Conservation (phyloP, 179 eudicot species). For the Gypsophila paniculata region DNA sequence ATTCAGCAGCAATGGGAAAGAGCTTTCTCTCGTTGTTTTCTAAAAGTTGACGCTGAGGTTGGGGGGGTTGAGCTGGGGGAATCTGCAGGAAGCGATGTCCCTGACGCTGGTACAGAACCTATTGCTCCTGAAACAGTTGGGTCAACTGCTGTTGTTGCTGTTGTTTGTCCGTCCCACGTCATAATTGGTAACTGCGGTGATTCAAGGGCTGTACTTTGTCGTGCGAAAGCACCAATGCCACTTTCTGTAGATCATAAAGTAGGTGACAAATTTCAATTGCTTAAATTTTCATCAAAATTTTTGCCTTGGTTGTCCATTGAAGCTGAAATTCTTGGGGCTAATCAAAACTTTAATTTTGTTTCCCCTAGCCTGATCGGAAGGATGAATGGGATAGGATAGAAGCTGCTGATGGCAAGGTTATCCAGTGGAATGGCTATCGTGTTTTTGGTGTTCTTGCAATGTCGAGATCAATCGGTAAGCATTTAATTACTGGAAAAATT, state of each 20-base stretch:
- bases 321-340: slow-evolving; percentile 19
- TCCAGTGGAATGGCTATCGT: slow-evolving; percentile 76
- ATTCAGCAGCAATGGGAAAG: slow-evolving; percentile 45
- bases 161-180: slow-evolving; percentile 53
- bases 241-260: slow-evolving; percentile 65
- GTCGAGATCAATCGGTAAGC: slow-evolving; percentile 84
- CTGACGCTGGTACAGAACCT: slow-evolving; percentile 39
- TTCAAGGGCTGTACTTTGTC: slow-evolving; percentile 69
- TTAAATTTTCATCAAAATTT: not conserved
- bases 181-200: slow-evolving; percentile 60
- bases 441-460: slow-evolving; percentile 86
- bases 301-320: not conserved
- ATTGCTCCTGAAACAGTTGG: slow-evolving; percentile 71
- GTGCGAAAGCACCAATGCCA: slow-evolving; percentile 55
- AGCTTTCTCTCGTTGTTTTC: slow-evolving; percentile 42
- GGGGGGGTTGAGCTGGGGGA: slow-evolving; percentile 33
- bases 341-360: slow-evolving; percentile 17
- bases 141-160: slow-evolving; percentile 66
- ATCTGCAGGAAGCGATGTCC: slow-evolving; percentile 21
- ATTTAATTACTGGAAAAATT: slow-evolving; percentile 13
- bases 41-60: slow-evolving; percentile 54
- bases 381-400: slow-evolving; percentile 80
- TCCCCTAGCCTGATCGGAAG: slow-evolving; percentile 64
- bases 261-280: slow-evolving; percentile 22
- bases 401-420: slow-evolving; percentile 75